Percentiles rank a stretch among this genome's conserved stretches.
phyloP scores from a whole-genome alignment of 1,284 basidiomycete genomes.

The Sporisorium graminicola region DNA sequence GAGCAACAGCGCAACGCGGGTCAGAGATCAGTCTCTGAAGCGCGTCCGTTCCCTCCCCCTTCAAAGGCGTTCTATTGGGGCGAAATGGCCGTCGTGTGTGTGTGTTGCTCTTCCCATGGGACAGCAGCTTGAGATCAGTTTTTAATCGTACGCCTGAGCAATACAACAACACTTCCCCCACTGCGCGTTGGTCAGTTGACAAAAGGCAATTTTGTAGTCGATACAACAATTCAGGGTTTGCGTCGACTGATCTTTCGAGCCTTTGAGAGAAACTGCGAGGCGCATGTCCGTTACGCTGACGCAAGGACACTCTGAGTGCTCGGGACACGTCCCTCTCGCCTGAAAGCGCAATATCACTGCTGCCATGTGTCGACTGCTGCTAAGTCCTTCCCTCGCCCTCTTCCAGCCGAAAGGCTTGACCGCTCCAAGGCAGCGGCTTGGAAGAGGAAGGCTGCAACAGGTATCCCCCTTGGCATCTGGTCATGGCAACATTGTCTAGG shows the following conservation, averaged over 20 bases:
- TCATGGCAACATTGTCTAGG: not conserved
- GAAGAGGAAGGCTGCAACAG: too few species aligned
- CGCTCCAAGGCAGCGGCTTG: too few species aligned
- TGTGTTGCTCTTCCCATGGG: not conserved
- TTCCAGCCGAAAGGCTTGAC: too few species aligned
- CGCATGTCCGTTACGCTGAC: not conserved
- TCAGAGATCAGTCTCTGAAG: not conserved
- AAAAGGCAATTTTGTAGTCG: not conserved
- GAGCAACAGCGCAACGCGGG: not conserved
- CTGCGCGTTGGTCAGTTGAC: not conserved
- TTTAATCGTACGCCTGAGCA: not conserved
- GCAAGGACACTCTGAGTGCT: not conserved
- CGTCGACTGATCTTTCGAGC: constrained; percentile 1
- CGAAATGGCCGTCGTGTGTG: not conserved
- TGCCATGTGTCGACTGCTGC: not conserved
- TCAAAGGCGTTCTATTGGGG: not conserved
- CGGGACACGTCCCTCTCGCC: not conserved
- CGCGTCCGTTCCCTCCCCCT: not conserved
- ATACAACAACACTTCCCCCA: not conserved
- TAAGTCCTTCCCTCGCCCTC: not conserved
- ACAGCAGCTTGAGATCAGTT: not conserved
- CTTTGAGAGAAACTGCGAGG: not conserved
- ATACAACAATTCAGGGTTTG: not conserved
- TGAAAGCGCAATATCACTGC: not conserved
- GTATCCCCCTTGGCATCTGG: too few species aligned